phyloP scores from a whole-genome alignment of 129 eudicot genomes.

The Kitagawia praeruptora region DNA sequence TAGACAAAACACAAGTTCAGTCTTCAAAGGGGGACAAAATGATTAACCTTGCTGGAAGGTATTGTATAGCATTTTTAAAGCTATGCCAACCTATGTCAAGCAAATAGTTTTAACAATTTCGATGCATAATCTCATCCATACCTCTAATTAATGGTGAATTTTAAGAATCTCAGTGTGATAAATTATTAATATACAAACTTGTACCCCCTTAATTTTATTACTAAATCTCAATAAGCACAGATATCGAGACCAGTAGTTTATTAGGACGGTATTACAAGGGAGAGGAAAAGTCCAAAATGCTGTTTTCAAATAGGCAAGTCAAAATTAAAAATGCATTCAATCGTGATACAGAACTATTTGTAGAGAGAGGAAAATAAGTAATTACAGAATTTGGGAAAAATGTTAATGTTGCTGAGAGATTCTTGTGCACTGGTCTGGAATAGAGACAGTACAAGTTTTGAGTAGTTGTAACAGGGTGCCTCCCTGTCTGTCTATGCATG shows the following conservation, averaged over 20 bases:
- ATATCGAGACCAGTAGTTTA: not conserved
- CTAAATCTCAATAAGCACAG: not conserved
- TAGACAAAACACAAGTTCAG: constrained; percentile 58
- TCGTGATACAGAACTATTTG: not conserved
- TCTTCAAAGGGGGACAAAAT: constrained; percentile 54
- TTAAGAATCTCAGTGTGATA: not conserved
- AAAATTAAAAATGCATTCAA: not conserved
- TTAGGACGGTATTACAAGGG: not conserved
- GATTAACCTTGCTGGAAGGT: constrained; percentile 74
- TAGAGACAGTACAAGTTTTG: not conserved
- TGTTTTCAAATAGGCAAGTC: not conserved
- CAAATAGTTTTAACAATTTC: not conserved
- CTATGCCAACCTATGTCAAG: not conserved
- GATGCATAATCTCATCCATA: not conserved
- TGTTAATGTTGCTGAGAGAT: not conserved
- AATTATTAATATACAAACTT: not conserved
- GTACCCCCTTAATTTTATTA: not conserved
- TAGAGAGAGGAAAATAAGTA: not conserved
- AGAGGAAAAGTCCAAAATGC: not conserved
- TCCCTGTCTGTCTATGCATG: not conserved
- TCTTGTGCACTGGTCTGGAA: not conserved
- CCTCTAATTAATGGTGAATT: not conserved
- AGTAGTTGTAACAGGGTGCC: not conserved
- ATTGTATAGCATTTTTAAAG: constrained; percentile 13
- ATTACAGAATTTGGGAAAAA: not conserved